phyloP scores from a whole-genome alignment of 768 basidiomycete genomes.

The Mycena olivaceomarginata region DNA sequence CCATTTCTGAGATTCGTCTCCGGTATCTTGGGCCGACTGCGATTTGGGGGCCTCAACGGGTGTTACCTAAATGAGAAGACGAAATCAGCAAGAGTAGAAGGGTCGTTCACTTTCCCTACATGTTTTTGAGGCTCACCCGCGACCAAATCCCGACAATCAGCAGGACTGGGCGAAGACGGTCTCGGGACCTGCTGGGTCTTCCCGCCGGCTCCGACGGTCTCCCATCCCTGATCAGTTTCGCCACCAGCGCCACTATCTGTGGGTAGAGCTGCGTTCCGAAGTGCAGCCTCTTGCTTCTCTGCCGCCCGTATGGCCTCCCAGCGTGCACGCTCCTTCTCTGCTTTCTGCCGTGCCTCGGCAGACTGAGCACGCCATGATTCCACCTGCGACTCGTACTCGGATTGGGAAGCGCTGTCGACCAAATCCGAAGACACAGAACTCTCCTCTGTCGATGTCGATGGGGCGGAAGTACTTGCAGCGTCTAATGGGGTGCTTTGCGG shows the following conservation, averaged over 20 bases:
- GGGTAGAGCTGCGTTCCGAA: slow-evolving; percentile 56
- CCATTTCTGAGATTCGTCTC: slow-evolving; percentile 79
- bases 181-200: slow-evolving; percentile 41
- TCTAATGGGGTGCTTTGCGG: slow-evolving; percentile 37
- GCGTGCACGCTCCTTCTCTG: slow-evolving; percentile 81
- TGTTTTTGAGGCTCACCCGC: slow-evolving; percentile 59
- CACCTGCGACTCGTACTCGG: slow-evolving; percentile 81
- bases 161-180: slow-evolving; percentile 57
- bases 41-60: slow-evolving; percentile 43
- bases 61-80: slow-evolving; percentile 10
- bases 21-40: slow-evolving; percentile 59
- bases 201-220: slow-evolving; percentile 53
- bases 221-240: slow-evolving; percentile 57
- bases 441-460: slow-evolving; percentile 41
- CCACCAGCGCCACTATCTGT: slow-evolving; percentile 23
- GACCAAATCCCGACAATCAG: slow-evolving; percentile 62
- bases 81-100: slow-evolving; percentile 18
- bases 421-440: slow-evolving; percentile 43
- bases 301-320: slow-evolving; percentile 82
- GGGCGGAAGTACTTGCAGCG: slow-evolving; percentile 18
- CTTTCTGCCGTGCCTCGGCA: slow-evolving; percentile 83
- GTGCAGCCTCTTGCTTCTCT: slow-evolving; percentile 67
- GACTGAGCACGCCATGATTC: slow-evolving; percentile 84
- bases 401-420: slow-evolving; percentile 74
- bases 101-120: slow-evolving; percentile 43